Evolutionary conservation across 139 green algal genomes (phyloP).

Genomic region (Chlorella ohadii): DNA sequence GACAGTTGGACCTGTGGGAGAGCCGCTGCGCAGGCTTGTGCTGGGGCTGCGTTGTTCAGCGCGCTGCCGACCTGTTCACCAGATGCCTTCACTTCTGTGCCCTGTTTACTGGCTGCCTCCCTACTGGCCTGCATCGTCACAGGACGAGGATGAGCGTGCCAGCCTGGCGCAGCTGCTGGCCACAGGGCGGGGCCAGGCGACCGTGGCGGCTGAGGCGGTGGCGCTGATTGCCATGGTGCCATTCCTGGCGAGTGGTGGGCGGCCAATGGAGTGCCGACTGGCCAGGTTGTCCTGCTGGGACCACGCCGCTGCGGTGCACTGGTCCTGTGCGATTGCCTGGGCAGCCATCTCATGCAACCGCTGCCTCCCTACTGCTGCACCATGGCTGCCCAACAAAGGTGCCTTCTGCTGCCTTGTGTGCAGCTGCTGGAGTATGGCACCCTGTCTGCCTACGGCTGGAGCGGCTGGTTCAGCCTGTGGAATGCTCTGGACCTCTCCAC

Average conservation of each 20-base stretch:
- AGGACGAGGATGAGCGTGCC: conserved; percentile 45
- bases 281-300: neutral
- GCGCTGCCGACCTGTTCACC: too few relatives aligned
- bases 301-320: neutral
- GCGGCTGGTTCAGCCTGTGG: conserved; percentile 56
- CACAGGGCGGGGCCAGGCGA: conserved; percentile 43
- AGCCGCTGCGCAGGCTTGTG: neutral
- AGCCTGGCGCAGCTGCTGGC: conserved; percentile 48
- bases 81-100: too few relatives aligned
- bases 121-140: neutral
- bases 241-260: conserved; percentile 42
- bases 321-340: too few relatives aligned
- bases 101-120: too few relatives aligned
- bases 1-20: too few relatives aligned
- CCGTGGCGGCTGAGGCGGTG: conserved; percentile 38
- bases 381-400: neutral
- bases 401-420: conserved; percentile 26
- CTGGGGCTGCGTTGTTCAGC: neutral
- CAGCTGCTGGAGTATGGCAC: conserved; percentile 51
- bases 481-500: conserved; percentile 60
- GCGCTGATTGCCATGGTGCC: conserved; percentile 57
- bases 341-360: too few relatives aligned
- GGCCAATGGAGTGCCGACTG: neutral
- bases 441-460: conserved; percentile 47
- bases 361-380: neutral